Conservation (phyloP, 2,329 filamentous ascomycete species). For the Metarhizium sp. region DNA sequence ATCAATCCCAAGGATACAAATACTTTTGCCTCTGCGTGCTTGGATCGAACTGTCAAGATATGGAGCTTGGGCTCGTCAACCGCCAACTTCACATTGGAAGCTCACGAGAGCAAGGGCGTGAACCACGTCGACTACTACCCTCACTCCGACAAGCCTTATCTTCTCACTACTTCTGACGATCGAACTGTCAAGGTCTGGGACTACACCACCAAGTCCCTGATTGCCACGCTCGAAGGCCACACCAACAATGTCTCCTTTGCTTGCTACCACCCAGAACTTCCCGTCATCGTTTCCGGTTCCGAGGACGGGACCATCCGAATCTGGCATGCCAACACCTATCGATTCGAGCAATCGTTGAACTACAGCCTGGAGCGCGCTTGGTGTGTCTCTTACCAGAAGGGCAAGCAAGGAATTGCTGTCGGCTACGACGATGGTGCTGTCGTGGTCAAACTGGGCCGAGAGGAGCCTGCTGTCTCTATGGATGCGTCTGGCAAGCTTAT, state of each 20-base stretch:
- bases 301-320: slow-evolving; percentile 97
- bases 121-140: slow-evolving; percentile 93
- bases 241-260: slow-evolving; percentile 98
- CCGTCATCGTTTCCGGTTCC: slow-evolving; percentile 94
- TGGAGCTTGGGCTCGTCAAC: slow-evolving; percentile 93
- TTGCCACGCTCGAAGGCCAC: slow-evolving; percentile 93
- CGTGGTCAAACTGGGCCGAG: slow-evolving; percentile 93
- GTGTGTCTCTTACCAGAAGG: slow-evolving; percentile 94
- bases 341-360: slow-evolving; percentile 89
- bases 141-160: slow-evolving; percentile 69
- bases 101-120: slow-evolving; percentile 93
- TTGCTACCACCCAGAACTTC: slow-evolving; percentile 93
- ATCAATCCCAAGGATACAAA: slow-evolving; percentile 98
- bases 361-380: slow-evolving; percentile 94
- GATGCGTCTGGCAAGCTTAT: slow-evolving; percentile 92
- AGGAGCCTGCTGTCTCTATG: slow-evolving; percentile 97
- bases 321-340: slow-evolving; percentile 97
- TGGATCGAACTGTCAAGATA: slow-evolving; percentile 95
- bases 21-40: slow-evolving; percentile 82
- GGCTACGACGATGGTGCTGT: slow-evolving; percentile 97
- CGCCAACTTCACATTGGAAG: slow-evolving; percentile 93
- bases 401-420: slow-evolving; percentile 87
- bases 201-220: slow-evolving; percentile 95
- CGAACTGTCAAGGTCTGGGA: slow-evolving; percentile 98
- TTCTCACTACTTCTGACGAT: slow-evolving; percentile 94